A percentile compares a stretch with the other conserved stretches of the same genome.
These are phyloP conservation scores for Colletotrichum musae DNA, from an alignment of 2,329 filamentous ascomycete species.

Conservation along the genomic window DNA sequence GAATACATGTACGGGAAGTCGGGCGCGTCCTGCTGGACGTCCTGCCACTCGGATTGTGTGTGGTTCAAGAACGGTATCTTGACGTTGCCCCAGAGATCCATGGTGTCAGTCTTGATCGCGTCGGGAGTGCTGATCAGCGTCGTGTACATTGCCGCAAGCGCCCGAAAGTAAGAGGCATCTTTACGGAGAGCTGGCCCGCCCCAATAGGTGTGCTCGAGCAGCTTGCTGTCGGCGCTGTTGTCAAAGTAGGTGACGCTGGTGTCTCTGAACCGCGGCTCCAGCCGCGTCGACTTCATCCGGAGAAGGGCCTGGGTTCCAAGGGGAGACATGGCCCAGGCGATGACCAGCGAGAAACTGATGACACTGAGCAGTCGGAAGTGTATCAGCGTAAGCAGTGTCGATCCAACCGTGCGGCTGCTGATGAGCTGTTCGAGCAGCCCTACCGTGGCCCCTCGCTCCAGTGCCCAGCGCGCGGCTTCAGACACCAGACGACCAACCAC, in stretches of 20 bases:
- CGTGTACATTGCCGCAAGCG: constrained; percentile 29
- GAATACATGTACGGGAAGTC: neutral
- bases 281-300: constrained; percentile 24
- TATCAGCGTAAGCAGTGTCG: constrained; percentile 45
- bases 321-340: constrained; percentile 49
- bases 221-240: neutral
- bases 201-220: neutral
- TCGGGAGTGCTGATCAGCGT: constrained; percentile 43
- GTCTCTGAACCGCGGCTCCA: neutral
- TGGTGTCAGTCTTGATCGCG: constrained; percentile 39
- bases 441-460: constrained; percentile 47
- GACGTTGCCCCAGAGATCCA: constrained; percentile 48
- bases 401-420: constrained; percentile 49
- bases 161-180: neutral
- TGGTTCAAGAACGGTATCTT: constrained; percentile 44
- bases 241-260: neutral
- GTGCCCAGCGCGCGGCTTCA: constrained; percentile 46
- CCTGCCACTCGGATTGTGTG: neutral
- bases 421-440: constrained; percentile 48
- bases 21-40: neutral
- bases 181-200: neutral
- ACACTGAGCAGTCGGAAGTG: constrained; percentile 46
- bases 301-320: constrained; percentile 48
- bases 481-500: constrained; percentile 47
- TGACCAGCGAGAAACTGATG: constrained; percentile 44